These are phyloP conservation scores for Botrytis porri DNA, from an alignment of 2,329 filamentous ascomycete species.

Conservation along the genomic window DNA sequence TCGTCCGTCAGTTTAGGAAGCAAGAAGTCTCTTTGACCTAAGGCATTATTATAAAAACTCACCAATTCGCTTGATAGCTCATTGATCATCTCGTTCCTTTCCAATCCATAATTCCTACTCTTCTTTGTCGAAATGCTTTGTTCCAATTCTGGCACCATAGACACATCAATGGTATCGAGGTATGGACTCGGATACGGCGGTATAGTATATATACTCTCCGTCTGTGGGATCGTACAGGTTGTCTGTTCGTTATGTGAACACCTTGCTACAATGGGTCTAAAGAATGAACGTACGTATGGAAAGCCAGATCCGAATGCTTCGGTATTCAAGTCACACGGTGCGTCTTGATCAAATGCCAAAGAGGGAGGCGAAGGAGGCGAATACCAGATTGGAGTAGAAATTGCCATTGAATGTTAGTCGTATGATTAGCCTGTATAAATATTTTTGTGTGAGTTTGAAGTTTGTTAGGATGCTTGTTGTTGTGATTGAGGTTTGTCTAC, in stretches of 20 bases:
- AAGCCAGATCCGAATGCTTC: slow-evolving; percentile 5
- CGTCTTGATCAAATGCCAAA: slow-evolving; percentile 14
- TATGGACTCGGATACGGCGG: slow-evolving; percentile 16
- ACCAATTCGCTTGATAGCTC: neutral
- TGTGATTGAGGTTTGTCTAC: neutral
- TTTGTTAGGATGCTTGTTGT: neutral
- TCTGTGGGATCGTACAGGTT: slow-evolving; percentile 3
- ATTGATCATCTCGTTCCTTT: slow-evolving; percentile 13
- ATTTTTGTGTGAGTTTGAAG: neutral
- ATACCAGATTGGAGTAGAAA: slow-evolving; percentile 14
- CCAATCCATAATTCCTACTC: neutral
- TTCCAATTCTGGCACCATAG: slow-evolving; percentile 8
- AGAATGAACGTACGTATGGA: slow-evolving; percentile 15
- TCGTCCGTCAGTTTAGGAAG: neutral
- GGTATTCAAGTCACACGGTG: slow-evolving; percentile 10
- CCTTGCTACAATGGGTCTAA: neutral
- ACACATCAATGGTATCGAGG: slow-evolving; percentile 3
- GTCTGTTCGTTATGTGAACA: slow-evolving; percentile 1
- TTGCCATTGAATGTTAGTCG: slow-evolving; percentile 10
- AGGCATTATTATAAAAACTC: neutral
- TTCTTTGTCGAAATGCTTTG: slow-evolving; percentile 11
- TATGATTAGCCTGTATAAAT: neutral
- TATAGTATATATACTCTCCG: slow-evolving; percentile 13
- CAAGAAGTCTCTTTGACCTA: neutral
- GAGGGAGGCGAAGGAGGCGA: slow-evolving; percentile 11